Evolutionary conservation across 257 asterid genomes (phyloP).

Genomic region (Striga asiatica): DNA sequence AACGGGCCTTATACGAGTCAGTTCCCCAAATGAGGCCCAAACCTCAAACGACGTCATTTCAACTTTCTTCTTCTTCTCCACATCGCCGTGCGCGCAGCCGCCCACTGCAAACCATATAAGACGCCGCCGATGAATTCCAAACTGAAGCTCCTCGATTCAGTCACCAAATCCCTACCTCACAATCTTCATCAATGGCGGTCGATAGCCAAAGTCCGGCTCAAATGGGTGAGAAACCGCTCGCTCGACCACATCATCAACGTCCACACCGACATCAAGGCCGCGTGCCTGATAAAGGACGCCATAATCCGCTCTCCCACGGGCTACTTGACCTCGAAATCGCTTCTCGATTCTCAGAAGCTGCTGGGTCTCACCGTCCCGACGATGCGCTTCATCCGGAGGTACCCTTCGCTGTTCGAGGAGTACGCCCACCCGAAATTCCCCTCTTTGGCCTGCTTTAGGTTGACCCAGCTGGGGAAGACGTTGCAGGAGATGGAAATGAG

Average conservation of each 20-base stretch:
- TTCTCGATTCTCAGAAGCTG: constrained; percentile 55
- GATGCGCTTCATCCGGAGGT: constrained; percentile 65
- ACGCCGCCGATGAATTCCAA: constrained; percentile 24
- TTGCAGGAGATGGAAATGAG: constrained; percentile 48
- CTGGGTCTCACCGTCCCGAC: constrained; percentile 81
- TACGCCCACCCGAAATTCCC: constrained; percentile 82
- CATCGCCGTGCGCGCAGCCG: neutral
- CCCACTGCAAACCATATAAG: neutral
- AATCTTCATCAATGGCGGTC: constrained; percentile 36
- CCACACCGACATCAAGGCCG: constrained; percentile 82
- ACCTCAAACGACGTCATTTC: neutral
- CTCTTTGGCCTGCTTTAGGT: constrained; percentile 62
- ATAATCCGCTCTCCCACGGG: constrained; percentile 55
- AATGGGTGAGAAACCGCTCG: constrained; percentile 86
- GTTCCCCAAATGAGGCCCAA: too few relatives aligned
- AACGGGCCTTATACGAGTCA: too few relatives aligned
- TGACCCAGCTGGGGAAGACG: constrained; percentile 49
- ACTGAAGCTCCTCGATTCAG: constrained; percentile 9
- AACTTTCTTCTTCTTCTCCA: neutral
- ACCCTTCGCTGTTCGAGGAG: constrained; percentile 84
- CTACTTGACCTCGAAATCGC: constrained; percentile 53
- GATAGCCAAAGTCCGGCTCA: constrained; percentile 65
- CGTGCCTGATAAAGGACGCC: constrained; percentile 67
- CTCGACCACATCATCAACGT: constrained; percentile 71
- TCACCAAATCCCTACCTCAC: constrained; percentile 16